Evolutionary conservation across 2,329 filamentous ascomycete genomes (phyloP), one percentile per base, ranked within the genome.

Genomic region (Alternaria rosae): DNA sequence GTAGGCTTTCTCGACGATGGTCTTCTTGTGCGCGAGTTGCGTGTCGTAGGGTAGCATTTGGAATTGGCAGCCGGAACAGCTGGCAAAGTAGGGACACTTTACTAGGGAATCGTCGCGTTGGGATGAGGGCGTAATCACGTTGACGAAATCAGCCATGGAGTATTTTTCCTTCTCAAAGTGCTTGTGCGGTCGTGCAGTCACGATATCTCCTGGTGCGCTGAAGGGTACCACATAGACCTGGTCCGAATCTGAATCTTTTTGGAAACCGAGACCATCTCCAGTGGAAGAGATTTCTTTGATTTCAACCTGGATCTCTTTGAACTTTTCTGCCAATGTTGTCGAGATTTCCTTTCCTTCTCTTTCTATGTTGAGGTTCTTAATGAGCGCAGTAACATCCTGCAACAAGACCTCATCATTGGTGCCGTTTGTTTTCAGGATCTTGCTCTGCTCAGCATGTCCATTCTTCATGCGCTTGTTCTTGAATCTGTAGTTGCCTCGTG

Each of bases 11-110:
- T 97, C 92, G 47, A 99, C 89, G 63, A 98, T 91, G 61, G 87
- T 86, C 76, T 87, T 89, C 84, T 99, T 99, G 80, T 94, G 90
- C 45, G 84, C 85, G 26, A 99, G 87, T 79, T 99, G 95, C 71
- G 93, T 91, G 28, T 86, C 81, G 79, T 98, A 98, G 57, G 92
- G 88, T 66, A 99, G 87, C 92, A 98, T 97, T 82, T 99, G 95
- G 79, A 98, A 94, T 81, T 99, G 95, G 77, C 95, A 99, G 30
- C 95, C 95, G 25, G 74, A 92, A 80, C 95, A 99, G 57, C 85
- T 86, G 42, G 88, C 84, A 76, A 99, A 99, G 84, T 99, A 98
- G 71, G 88, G 86, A 83, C 95, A 99, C 59, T 85, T 85, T 70
- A 97, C 86, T 21, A 92, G 88, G 38, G 85, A 85, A 72, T 95